Percentiles rank a stretch among this genome's conserved stretches.
These are phyloP conservation scores for Sugiyamaella chiloensis DNA, from an alignment of 805 yeast species.

Conservation along the genomic window DNA sequence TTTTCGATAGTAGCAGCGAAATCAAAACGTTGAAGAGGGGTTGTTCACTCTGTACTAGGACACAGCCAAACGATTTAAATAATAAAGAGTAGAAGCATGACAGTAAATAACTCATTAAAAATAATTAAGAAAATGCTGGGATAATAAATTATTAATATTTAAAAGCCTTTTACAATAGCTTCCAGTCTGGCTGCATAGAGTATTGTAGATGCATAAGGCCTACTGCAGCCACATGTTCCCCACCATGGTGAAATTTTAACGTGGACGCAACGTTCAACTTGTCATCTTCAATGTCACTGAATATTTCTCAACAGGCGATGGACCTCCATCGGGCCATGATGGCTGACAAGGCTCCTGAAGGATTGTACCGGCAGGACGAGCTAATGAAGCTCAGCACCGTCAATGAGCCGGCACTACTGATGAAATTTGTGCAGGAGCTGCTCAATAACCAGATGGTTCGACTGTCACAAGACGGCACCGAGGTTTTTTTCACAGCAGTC, in stretches of 20 bases:
- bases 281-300: conserved; percentile 15
- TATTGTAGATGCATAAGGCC: neutral
- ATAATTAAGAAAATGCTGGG: too few relatives aligned
- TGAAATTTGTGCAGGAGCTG: conserved; percentile 45
- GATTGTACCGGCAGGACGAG: conserved; percentile 66
- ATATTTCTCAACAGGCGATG: conserved; percentile 35
- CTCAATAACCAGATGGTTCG: conserved; percentile 60
- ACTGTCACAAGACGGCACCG: conserved; percentile 63
- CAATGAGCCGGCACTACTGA: conserved; percentile 41
- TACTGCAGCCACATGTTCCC: neutral
- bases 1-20: too few relatives aligned
- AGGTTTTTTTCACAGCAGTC: conserved; percentile 70
- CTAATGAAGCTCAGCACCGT: conserved; percentile 50
- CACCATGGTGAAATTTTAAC: neutral
- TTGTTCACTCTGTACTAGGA: too few relatives aligned
- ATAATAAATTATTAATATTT: too few relatives aligned
- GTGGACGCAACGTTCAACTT: neutral
- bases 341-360: conserved; percentile 38
- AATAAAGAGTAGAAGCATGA: too few relatives aligned
- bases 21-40: too few relatives aligned
- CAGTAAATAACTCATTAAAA: too few relatives aligned
- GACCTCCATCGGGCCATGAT: conserved; percentile 65
- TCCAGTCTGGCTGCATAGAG: neutral
- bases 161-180: neutral
- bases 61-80: too few relatives aligned